Conservation (phyloP, 768 basidiomycete species). For the Amanita muscaria region DNA sequence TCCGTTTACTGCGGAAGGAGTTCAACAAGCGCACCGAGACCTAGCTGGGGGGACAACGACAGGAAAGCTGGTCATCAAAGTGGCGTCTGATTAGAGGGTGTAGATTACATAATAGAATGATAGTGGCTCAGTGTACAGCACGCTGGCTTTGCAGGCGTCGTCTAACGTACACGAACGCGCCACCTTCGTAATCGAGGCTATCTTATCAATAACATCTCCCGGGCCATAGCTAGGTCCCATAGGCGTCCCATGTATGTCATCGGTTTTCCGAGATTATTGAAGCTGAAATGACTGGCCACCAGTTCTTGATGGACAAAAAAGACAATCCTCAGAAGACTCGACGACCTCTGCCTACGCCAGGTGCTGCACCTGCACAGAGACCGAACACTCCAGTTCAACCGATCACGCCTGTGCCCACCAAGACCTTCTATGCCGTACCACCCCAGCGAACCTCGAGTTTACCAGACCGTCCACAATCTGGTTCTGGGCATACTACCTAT, state of each 20-base stretch:
- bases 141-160: background rate
- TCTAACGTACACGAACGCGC: background rate
- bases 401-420: slow-evolving; percentile 24
- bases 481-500: slow-evolving; percentile 38
- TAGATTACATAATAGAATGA: background rate
- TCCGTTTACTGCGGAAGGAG: slow-evolving; percentile 75
- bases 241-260: slow-evolving; percentile 8
- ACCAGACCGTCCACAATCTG: slow-evolving; percentile 31
- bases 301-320: slow-evolving; percentile 35
- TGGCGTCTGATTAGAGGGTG: no score
- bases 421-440: slow-evolving; percentile 28
- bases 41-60: slow-evolving; percentile 67
- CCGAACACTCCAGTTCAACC: slow-evolving; percentile 32
- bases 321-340: slow-evolving; percentile 34
- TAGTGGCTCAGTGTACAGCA: no score
- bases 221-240: slow-evolving; percentile 8
- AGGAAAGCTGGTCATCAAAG: slow-evolving; percentile 82
- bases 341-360: slow-evolving; percentile 40
- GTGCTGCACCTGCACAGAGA: slow-evolving; percentile 25
- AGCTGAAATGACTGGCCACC: background rate
- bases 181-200: background rate
- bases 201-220: slow-evolving; percentile 1
- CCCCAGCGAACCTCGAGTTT: slow-evolving; percentile 26
- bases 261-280: slow-evolving; percentile 2
- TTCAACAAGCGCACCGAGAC: slow-evolving; percentile 68